Evolutionary conservation across 2,329 filamentous ascomycete species (phyloP).

Genomic region (Trichoderma brevicompactum): DNA sequence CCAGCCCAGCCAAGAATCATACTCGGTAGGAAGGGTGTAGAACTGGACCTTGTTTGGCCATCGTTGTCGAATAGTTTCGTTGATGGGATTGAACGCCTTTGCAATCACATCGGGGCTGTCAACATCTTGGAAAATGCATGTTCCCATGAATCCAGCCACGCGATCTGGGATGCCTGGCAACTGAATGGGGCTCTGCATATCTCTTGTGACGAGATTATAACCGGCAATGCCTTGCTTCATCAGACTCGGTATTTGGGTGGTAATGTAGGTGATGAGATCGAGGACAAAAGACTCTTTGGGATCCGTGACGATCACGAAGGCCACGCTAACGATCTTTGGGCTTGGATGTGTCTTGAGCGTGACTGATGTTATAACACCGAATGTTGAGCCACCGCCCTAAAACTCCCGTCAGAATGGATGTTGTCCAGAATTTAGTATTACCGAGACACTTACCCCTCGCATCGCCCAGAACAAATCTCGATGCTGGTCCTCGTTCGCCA

Average conservation of each 20-base stretch:
- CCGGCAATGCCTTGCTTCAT: slow-evolving; percentile 57
- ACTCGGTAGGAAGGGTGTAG: slow-evolving; percentile 31
- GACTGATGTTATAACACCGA: slow-evolving; percentile 62
- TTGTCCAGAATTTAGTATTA: not conserved
- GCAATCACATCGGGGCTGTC: slow-evolving; percentile 37
- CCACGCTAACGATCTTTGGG: slow-evolving; percentile 39
- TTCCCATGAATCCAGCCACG: slow-evolving; percentile 44
- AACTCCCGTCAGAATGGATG: too few relatives aligned
- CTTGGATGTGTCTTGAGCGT: slow-evolving; percentile 58
- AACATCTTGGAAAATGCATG: slow-evolving; percentile 45
- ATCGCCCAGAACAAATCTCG: slow-evolving; percentile 68
- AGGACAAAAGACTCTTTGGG: slow-evolving; percentile 47
- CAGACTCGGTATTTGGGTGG: slow-evolving; percentile 52
- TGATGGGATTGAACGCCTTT: slow-evolving; percentile 42
- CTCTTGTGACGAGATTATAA: slow-evolving; percentile 48
- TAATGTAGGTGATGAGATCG: slow-evolving; percentile 52
- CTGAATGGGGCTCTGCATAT: slow-evolving; percentile 44
- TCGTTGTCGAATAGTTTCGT: slow-evolving; percentile 45
- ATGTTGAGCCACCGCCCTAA: slow-evolving; percentile 63
- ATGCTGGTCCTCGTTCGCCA: slow-evolving; percentile 57
- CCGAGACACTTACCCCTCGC: slow-evolving; percentile 51
- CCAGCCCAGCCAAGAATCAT: slow-evolving; percentile 45
- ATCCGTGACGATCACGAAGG: slow-evolving; percentile 34
- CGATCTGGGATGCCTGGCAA: slow-evolving; percentile 41
- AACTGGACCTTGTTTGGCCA: slow-evolving; percentile 41